Conservation (phyloP, 2,329 filamentous ascomycete species). For the Lachnellula arida region DNA sequence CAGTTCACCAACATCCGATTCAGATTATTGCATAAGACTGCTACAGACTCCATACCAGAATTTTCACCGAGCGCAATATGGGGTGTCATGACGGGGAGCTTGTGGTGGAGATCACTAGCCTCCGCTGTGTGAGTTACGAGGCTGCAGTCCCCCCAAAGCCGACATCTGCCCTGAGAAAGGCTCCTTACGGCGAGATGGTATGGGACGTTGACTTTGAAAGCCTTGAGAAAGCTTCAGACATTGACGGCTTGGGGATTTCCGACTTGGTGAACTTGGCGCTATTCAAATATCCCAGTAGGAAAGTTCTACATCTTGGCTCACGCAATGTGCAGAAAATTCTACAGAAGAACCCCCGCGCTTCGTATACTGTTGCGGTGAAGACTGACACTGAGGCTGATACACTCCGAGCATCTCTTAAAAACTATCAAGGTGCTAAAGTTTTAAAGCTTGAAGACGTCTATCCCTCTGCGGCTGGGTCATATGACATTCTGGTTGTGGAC, state of each 20-base stretch:
- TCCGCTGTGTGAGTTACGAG: slow-evolving; percentile 28
- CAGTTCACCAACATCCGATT: too few species aligned
- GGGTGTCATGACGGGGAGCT: slow-evolving; percentile 19
- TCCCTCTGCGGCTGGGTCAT: slow-evolving; percentile 5
- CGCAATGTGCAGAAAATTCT: slow-evolving; percentile 8
- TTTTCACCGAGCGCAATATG: too few species aligned
- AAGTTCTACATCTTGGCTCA: slow-evolving; percentile 20
- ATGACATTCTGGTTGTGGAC: not conserved
- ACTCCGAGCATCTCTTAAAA: not conserved
- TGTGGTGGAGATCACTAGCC: slow-evolving; percentile 28
- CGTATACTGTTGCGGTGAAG: not conserved
- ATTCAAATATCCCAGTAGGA: slow-evolving; percentile 28
- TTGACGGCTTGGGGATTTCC: slow-evolving; percentile 2
- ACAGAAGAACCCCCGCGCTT: not conserved
- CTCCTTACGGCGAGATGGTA: slow-evolving; percentile 18
- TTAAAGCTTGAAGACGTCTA: not conserved
- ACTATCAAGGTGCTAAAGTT: slow-evolving; percentile 19
- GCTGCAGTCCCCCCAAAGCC: slow-evolving; percentile 29
- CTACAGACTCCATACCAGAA: too few species aligned
- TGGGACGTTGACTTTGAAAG: slow-evolving; percentile 28
- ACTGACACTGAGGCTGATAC: not conserved
- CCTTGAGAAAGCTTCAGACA: not conserved
- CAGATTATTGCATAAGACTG: too few species aligned
- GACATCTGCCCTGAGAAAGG: slow-evolving; percentile 11
- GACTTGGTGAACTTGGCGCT: slow-evolving; percentile 20